Base-by-base conservation (phyloP, 805 yeast genomes). In the Starmera quercuum region DNA sequence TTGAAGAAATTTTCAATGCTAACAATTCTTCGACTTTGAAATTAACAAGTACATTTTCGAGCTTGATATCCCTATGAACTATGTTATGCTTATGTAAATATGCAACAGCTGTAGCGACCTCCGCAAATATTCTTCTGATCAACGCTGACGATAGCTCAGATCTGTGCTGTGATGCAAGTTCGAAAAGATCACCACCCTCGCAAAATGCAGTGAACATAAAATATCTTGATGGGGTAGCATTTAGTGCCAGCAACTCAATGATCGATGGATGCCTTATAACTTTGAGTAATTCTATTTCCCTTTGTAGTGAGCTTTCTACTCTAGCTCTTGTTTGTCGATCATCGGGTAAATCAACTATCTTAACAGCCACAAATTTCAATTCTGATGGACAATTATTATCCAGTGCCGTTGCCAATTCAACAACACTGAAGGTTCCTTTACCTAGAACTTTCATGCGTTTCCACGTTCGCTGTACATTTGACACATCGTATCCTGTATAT, bases 41-140 rank as follows among this genome's bases (percentile, higher is more conserved):
- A 24, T 67, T 68, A 17, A 78, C 50, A n/a, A 86, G 56, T 2
- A 86, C 65, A 47, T 87, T 92, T 48, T 92, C 98, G 29, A 90
- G 64, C 60, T 92, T 92, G 45, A 92, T 71, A 51, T 92, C 98
- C 38, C 97, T 75, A 58, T 92, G 98, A 7, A 88, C 84, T 19
- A 88, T 73, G 39, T 71, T 58, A 36, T 71, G 60, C 4, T 54
- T 47, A 54, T 92, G 98, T 34, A 90, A 59, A 51, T 82, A 86
- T 17, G 67, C 62, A 3, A 87, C 76, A 0, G 95, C 90, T 9
- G 68, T 53, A 4, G 76, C 71, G 2, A 84, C 48, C 54, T 92
- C 95, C 7, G 79, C 70, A 41, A 83, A 81, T 0, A 87, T 61
- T 19, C 84, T 64, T 36, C 75, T 64, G 2, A 83, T 61, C 7